These are phyloP conservation scores for Zasmidium citrigriseum DNA, from an alignment of 2,329 filamentous ascomycete genomes.

Conservation along the genomic window DNA sequence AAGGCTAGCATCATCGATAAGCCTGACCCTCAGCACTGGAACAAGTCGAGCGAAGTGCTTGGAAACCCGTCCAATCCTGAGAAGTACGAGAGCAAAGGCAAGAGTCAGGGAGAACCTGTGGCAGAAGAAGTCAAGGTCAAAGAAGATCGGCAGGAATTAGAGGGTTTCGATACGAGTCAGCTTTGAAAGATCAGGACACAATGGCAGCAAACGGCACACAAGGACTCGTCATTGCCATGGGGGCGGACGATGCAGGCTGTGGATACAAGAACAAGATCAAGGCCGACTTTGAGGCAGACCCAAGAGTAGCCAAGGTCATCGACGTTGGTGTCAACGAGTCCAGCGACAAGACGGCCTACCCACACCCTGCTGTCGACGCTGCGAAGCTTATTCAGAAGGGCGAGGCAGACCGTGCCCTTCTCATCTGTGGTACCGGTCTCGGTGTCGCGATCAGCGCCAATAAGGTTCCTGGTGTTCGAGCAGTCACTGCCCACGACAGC, in stretches of 20 bases:
- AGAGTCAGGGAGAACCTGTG: constrained; percentile 28
- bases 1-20: constrained; percentile 38
- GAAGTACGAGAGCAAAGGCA: constrained; percentile 30
- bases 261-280: constrained; percentile 79
- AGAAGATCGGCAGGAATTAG: constrained; percentile 16
- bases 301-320: constrained; percentile 66
- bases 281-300: constrained; percentile 66
- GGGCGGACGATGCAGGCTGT: constrained; percentile 72
- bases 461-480: constrained; percentile 79
- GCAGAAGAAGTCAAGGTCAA: constrained; percentile 17
- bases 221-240: constrained; percentile 58
- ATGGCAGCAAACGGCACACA: constrained; percentile 22
- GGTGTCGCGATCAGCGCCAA: constrained; percentile 88
- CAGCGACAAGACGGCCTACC: constrained; percentile 78
- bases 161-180: constrained; percentile 35
- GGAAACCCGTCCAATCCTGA: constrained; percentile 34
- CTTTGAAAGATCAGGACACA: constrained; percentile 19
- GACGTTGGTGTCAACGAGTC: constrained; percentile 71
- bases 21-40: constrained; percentile 35
- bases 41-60: constrained; percentile 30
- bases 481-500: constrained; percentile 86
- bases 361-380: constrained; percentile 73
- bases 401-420: constrained; percentile 72
- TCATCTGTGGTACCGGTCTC: constrained; percentile 84
- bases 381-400: constrained; percentile 64